Base-by-base conservation (phyloP, 345 rosid species). In the Triadica sebifera region DNA sequence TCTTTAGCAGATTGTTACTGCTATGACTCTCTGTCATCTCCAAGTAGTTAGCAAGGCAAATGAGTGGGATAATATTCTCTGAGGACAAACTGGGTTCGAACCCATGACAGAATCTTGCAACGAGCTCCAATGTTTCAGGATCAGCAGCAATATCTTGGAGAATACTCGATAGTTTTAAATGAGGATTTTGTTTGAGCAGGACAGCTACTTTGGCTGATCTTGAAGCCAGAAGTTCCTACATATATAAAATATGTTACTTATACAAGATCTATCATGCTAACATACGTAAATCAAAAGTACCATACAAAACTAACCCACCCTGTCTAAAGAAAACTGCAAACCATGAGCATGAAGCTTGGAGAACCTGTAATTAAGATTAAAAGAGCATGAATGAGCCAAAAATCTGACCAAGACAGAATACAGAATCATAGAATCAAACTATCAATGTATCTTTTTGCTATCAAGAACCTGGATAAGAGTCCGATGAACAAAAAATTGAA, bases 41-140 rank as follows among this genome's bases (percentile, higher is more conserved):
- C 69, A 94, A 73, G 81, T 85, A 76, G 63, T 63, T 71, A 1
- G 98, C 89, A 12, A 87, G 74, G 81, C 91, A 89, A 63, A 78
- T 77, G 76, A 92, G 82, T 17, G 93, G 88, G 25, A 94, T 55
- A 17, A 89, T 77, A 67, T 87, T 92, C 64, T 89, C 91, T 4
- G 88, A 75, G 0, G 87, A 78, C 50, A 94, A 78, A 20, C 75
- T 79, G 2, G 73, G 50, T 73, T 86, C 86, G 46, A 17, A 80
- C 57, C 93, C 97, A 8, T 84, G 83, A 74, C 97, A 92, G 86
- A 94, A 92, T 65, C 85, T 85, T 45, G 80, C 87, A 70, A 92
- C 87, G 22, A 88, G 85, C 85, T 87, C 89, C 15, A 92, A 82
- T 16, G 84, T 85, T 69, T 86, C 82, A 0, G 89, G 76, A 38